Evolutionary conservation across 2,329 filamentous ascomycete species (phyloP).

Genomic region (Botrytis elliptica): DNA sequence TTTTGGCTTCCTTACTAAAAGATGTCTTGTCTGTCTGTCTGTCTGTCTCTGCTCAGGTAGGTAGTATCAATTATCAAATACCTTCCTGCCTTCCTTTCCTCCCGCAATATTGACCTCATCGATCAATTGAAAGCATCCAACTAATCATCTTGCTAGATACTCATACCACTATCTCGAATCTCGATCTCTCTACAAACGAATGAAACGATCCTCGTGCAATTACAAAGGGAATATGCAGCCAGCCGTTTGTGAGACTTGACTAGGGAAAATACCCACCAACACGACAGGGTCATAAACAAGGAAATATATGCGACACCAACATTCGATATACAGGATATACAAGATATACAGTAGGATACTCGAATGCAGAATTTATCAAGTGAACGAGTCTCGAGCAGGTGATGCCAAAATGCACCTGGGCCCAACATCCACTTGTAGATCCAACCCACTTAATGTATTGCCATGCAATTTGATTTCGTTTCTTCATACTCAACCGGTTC

Average conservation of each 20-base stretch:
- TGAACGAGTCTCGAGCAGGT: not conserved
- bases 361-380: not conserved
- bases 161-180: not conserved
- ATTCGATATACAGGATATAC: not conserved
- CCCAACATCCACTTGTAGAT: not conserved
- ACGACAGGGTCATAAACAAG: slow-evolving; percentile 4
- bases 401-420: not conserved
- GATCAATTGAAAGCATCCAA: not conserved
- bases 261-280: not conserved
- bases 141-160: not conserved
- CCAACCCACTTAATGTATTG: not conserved
- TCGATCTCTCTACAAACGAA: not conserved
- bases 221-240: slow-evolving; percentile 8
- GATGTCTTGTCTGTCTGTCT: not conserved
- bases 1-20: not conserved
- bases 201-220: not conserved
- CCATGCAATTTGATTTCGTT: not conserved
- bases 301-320: not conserved
- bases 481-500: not conserved
- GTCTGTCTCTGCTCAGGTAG: not conserved
- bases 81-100: not conserved
- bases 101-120: not conserved
- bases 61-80: not conserved
- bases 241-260: slow-evolving; percentile 7
- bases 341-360: not conserved